Base-by-base conservation (phyloP, 2,329 filamentous ascomycete genomes). In the Xylaria sp. region DNA sequence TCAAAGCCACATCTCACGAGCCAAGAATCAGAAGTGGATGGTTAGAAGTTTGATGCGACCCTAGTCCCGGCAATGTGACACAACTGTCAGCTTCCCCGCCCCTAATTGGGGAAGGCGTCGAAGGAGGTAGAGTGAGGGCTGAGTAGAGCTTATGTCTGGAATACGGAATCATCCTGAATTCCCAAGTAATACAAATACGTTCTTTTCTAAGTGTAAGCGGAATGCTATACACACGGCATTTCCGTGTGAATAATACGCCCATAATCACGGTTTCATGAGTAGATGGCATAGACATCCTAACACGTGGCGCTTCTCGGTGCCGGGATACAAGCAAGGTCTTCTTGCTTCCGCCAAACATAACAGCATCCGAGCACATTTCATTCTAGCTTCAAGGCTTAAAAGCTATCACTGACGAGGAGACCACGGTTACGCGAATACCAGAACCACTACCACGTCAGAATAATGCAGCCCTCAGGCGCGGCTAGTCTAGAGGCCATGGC, bases 381-480 rank as follows among this genome's bases (percentile, higher is more conserved):
- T 25, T 35, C 48, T 16, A 42, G 2, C 25, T 61, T 47, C 25
- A 44, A 6, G 2, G 51, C 10, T 16, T 16, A 4, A 32, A 35
- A 12, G 16, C 8, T 8, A 54, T 27, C 23, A 21, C 6, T n/a
- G 18, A 54, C 6, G 27, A 21, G 16, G 32, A 35, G 51, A 29
- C 6, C n/a, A 50, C 12, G 13, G 1, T 48, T 40, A 3, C 16
- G 29, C 35, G 1, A 60, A 60, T 29, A 57, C 4, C n/a, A 32
- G 13, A 35, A 1, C 4, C 35, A 18, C 18, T 27, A 62, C 35
- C 65, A 54, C 44, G 23, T 51, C 12, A 37, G 18, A 40, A 62
- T 29, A 51, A 66, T 71, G 65, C 59, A 61, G 53, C 3, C 68
- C 12, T 59, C 59, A 57, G 55, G 16, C n/a, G 29, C 44, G 61